Evolutionary conservation across 78 protist species (phyloP).

Genomic region (Speleostelium caveatum): DNA sequence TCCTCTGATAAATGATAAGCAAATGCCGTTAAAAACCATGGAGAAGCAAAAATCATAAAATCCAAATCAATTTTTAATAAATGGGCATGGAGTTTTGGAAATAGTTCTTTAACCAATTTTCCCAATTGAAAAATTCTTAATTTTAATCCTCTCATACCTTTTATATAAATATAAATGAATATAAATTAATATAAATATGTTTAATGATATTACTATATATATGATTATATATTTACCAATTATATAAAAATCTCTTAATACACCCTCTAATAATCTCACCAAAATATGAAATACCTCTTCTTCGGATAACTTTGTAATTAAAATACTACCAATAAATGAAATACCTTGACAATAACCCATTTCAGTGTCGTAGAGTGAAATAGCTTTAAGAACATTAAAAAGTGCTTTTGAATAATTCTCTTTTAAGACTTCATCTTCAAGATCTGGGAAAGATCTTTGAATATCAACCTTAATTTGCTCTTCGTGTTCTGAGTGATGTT

Average conservation of each 20-base stretch:
- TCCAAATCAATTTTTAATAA: slow-evolving; percentile 56
- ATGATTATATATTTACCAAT: slow-evolving; percentile 21
- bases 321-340: slow-evolving; percentile 49
- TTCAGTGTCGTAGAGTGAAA: slow-evolving; percentile 56
- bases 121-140: slow-evolving; percentile 51
- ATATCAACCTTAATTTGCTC: slow-evolving; percentile 71
- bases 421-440: background rate
- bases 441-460: slow-evolving; percentile 36
- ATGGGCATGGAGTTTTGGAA: slow-evolving; percentile 56
- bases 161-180: background rate
- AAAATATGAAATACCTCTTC: slow-evolving; percentile 70
- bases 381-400: slow-evolving; percentile 35
- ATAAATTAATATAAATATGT: background rate
- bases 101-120: slow-evolving; percentile 48
- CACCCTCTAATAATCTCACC: slow-evolving; percentile 60
- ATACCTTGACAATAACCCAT: slow-evolving; percentile 80
- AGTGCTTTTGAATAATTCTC: slow-evolving; percentile 24
- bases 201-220: background rate
- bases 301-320: slow-evolving; percentile 39
- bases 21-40: slow-evolving; percentile 74
- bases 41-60: slow-evolving; percentile 62
- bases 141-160: slow-evolving; percentile 67
- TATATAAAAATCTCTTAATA: slow-evolving; percentile 70
- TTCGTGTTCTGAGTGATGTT: slow-evolving; percentile 49
- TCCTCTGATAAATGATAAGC: slow-evolving; percentile 75